Evolutionary conservation across 257 asterid species (phyloP), one percentile per base, ranked within the genome.

Genomic region (Petunia axillaris): DNA sequence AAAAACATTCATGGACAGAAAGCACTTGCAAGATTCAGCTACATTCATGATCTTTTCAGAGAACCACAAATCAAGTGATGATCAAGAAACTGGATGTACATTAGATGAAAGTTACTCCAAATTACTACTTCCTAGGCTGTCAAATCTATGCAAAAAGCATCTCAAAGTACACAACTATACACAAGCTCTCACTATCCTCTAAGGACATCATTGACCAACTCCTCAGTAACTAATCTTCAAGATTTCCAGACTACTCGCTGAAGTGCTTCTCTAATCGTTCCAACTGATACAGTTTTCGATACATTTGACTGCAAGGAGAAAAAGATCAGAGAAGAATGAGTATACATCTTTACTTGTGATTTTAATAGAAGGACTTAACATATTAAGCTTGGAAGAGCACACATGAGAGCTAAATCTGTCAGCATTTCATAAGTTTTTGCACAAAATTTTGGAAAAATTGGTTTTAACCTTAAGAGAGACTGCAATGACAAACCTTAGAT

Each of bases 221-320:
- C 67, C 60, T 60, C 15, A 77, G 40, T 59, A 57, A 77, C 67
- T 76, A 55, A 60, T 64, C 64, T 46, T 79, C 75, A 79, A 43
- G 83, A 71, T 81, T 89, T 89, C 76, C 73, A 62, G 68, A 88
- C 81, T 54, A 88, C 85, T 82, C 83, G 89, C 85, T 87, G 93
- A 82, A 96, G 80, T 68, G 91, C 94, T 79, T 90, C 92, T 85
- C 82, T 90, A 88, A 92, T 90, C 82, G 79, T 86, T 71, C 81
- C 82, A 5, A 88, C 85, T 57, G 98, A 85, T 79, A 91, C 81
- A 63, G 86, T 84, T 89, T 87, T 92, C 66, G 87, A 84, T 81
- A 91, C 96, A 80, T 90, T 91, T 36, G 87, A 75, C 98, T 95
- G 95, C 89, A 94, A 71, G 65, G 73, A n/a, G 41, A 39, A 75